Evolutionary conservation across 495 filamentous ascomycete genomes (phyloP).

Genomic region (Penicillium longicatenatum): DNA sequence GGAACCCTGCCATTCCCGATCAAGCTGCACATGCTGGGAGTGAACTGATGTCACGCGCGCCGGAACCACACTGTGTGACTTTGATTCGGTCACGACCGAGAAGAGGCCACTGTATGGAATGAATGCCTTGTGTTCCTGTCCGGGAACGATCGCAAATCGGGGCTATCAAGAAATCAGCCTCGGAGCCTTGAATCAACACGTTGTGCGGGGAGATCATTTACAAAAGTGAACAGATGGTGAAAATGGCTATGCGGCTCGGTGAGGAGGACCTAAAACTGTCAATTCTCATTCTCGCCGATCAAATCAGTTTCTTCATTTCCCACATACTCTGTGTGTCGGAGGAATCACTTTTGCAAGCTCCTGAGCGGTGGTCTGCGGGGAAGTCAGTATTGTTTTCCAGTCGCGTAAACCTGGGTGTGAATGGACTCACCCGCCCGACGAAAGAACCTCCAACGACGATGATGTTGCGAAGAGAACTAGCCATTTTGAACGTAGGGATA

Average conservation of each 20-base stretch:
- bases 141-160: constrained; percentile 50
- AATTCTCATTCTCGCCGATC: neutral
- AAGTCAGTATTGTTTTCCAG: constrained; percentile 5
- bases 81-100: constrained; percentile 29
- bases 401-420: neutral
- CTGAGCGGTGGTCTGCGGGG: constrained; percentile 33
- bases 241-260: constrained; percentile 56
- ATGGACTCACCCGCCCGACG: constrained; percentile 37
- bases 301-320: neutral
- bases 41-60: constrained; percentile 47
- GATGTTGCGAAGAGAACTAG: constrained; percentile 36
- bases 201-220: constrained; percentile 28
- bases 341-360: constrained; percentile 42
- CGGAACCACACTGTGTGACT: constrained; percentile 40
- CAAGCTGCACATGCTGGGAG: constrained; percentile 39
- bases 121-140: constrained; percentile 58
- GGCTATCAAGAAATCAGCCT: constrained; percentile 34
- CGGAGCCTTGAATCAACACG: neutral
- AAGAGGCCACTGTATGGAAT: constrained; percentile 52
- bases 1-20: constrained; percentile 49
- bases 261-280: constrained; percentile 41
- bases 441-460: constrained; percentile 48
- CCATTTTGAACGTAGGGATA: constrained; percentile 18
- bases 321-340: constrained; percentile 34
- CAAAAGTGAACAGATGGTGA: constrained; percentile 56